phyloP scores from a whole-genome alignment of 257 asterid genomes.

The Gentiana macrophylla region DNA sequence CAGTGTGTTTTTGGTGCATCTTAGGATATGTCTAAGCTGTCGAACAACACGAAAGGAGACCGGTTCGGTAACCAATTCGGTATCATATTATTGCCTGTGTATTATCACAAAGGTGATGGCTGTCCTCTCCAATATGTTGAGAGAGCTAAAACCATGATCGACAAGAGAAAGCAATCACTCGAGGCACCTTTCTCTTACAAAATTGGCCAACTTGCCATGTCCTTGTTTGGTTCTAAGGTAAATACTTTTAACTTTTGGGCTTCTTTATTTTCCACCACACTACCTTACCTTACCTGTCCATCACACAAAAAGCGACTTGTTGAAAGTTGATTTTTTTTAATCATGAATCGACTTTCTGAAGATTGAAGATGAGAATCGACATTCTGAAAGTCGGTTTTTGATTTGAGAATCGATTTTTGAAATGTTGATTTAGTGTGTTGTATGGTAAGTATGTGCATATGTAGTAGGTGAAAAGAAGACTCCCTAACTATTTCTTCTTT shows the following conservation, averaged over 20 bases:
- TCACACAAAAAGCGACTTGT: too few relatives aligned
- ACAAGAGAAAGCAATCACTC: slow-evolving; percentile 60
- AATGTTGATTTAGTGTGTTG: too few relatives aligned
- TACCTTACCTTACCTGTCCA: too few relatives aligned
- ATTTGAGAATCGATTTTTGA: too few relatives aligned
- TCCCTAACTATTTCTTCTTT: too few relatives aligned
- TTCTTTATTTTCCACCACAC: too few relatives aligned
- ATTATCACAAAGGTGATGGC: slow-evolving; percentile 26
- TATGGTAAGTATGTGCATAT: too few relatives aligned
- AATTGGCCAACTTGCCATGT: slow-evolving; percentile 28
- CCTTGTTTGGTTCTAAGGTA: slow-evolving; percentile 54
- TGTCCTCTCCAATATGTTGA: slow-evolving; percentile 49
- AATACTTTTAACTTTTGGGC: neutral
- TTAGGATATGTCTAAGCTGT: slow-evolving; percentile 47
- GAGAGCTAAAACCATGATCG: slow-evolving; percentile 66
- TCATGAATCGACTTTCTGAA: too few relatives aligned
- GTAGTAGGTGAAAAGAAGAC: too few relatives aligned
- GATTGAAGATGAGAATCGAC: too few relatives aligned
- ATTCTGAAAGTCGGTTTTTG: too few relatives aligned
- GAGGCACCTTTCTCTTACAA: slow-evolving; percentile 64
- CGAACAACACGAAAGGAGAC: slow-evolving; percentile 20
- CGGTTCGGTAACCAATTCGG: slow-evolving; percentile 75
- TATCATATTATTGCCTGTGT: slow-evolving; percentile 51
- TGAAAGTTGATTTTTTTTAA: too few relatives aligned
- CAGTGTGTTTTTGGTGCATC: neutral